Evolutionary conservation across 2,329 filamentous ascomycete species (phyloP).

Genomic region (Hymenoscyphus salicellus): DNA sequence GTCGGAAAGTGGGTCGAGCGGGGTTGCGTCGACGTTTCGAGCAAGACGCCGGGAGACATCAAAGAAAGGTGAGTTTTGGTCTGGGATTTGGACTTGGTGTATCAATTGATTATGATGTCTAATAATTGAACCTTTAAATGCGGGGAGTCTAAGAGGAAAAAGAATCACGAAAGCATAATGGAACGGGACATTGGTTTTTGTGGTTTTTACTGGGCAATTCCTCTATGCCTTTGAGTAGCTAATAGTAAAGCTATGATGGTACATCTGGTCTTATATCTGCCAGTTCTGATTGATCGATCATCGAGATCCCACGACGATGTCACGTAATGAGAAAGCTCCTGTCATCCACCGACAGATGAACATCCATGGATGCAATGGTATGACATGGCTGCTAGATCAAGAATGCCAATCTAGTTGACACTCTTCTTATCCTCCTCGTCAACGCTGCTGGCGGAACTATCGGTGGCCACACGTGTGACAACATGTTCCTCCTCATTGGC

Average conservation of each 20-base stretch:
- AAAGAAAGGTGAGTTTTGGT: no score
- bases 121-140: not conserved
- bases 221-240: conserved; percentile 36
- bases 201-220: conserved; percentile 31
- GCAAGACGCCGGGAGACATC: no score
- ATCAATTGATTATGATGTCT: no score
- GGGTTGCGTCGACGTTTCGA: not conserved
- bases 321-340: conserved; percentile 26
- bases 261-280: conserved; percentile 30
- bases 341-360: conserved; percentile 28
- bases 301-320: conserved; percentile 21
- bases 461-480: conserved; percentile 34
- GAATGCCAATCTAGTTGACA: conserved; percentile 16
- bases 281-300: conserved; percentile 20
- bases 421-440: conserved; percentile 44
- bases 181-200: not conserved
- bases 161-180: not conserved
- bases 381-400: conserved; percentile 19
- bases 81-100: no score
- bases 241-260: conserved; percentile 23
- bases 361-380: conserved; percentile 21
- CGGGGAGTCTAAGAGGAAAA: not conserved
- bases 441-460: conserved; percentile 34
- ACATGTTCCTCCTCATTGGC: conserved; percentile 38
- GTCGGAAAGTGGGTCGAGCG: not conserved